These are phyloP conservation scores for Wickerhamiella hasegawae DNA, from an alignment of 805 yeast genomes.

Conservation along the genomic window DNA sequence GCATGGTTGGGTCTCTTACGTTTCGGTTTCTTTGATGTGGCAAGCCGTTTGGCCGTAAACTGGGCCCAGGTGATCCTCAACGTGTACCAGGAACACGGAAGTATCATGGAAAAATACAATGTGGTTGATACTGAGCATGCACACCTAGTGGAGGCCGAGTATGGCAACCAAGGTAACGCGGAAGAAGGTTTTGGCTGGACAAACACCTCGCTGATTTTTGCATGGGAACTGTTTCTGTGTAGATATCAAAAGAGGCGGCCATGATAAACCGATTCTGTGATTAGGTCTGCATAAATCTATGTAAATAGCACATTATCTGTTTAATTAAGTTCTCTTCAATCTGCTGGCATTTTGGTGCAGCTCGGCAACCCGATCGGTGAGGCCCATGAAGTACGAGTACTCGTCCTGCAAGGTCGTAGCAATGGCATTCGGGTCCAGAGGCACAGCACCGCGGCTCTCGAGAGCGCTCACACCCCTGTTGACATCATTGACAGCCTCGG, in stretches of 20 bases:
- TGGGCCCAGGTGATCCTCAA: slow-evolving; percentile 86
- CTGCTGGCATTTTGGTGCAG: slow-evolving; percentile 33
- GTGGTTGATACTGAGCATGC: slow-evolving; percentile 73
- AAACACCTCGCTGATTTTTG: slow-evolving; percentile 51
- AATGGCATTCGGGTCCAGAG: slow-evolving; percentile 17
- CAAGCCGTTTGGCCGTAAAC: slow-evolving; percentile 60
- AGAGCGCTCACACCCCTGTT: slow-evolving; percentile 21
- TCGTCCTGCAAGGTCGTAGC: slow-evolving; percentile 32
- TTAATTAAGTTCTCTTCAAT: not conserved
- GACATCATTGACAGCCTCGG: slow-evolving; percentile 20
- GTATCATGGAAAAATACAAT: slow-evolving; percentile 89
- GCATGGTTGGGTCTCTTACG: slow-evolving; percentile 77
- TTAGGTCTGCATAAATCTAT: not conserved
- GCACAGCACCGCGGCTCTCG: slow-evolving; percentile 15
- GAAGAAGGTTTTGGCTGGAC: slow-evolving; percentile 99
- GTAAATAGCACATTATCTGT: not conserved
- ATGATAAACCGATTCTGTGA: not conserved
- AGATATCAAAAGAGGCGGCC: not conserved
- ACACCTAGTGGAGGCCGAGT: slow-evolving; percentile 86
- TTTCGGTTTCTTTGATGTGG: slow-evolving; percentile 51
- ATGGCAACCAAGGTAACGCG: slow-evolving; percentile 95
- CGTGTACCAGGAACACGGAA: slow-evolving; percentile 83
- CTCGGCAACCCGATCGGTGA: slow-evolving; percentile 58
- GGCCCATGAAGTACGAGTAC: slow-evolving; percentile 51
- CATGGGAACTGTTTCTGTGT: not conserved